phyloP scores from a whole-genome alignment of 2,329 filamentous ascomycete species.

The Akanthomyces uredinophilus region DNA sequence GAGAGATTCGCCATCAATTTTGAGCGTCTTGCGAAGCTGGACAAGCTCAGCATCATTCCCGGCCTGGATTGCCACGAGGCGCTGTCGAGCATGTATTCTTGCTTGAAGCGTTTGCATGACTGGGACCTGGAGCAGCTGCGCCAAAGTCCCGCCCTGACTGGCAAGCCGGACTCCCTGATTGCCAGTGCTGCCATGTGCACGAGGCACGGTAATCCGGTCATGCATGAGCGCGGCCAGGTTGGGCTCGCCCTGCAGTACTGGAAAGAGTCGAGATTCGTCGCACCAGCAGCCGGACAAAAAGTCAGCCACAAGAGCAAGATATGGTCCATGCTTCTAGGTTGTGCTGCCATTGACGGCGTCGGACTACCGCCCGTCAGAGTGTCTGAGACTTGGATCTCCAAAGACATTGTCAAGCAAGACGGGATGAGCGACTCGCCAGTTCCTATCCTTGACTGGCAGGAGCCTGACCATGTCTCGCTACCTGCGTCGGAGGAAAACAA shows the following conservation, averaged over 20 bases:
- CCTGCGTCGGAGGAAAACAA: slow-evolving; percentile 41
- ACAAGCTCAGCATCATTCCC: slow-evolving; percentile 64
- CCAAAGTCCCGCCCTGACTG: slow-evolving; percentile 40
- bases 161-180: slow-evolving; percentile 44
- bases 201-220: slow-evolving; percentile 63
- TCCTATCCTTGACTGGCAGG: slow-evolving; percentile 62
- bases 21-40: slow-evolving; percentile 61
- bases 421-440: slow-evolving; percentile 38
- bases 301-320: slow-evolving; percentile 43
- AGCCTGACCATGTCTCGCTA: slow-evolving; percentile 62
- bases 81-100: slow-evolving; percentile 66
- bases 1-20: slow-evolving; percentile 68
- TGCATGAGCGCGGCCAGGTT: slow-evolving; percentile 63
- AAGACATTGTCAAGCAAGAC: slow-evolving; percentile 55
- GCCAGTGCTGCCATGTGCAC: slow-evolving; percentile 60
- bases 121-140: slow-evolving; percentile 61
- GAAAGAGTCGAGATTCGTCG: slow-evolving; percentile 53
- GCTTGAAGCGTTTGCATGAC: slow-evolving; percentile 62
- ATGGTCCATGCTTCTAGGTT: slow-evolving; percentile 66
- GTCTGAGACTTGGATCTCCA: slow-evolving; percentile 69
- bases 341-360: slow-evolving; percentile 43
- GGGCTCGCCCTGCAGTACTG: slow-evolving; percentile 75
- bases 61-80: slow-evolving; percentile 74
- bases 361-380: slow-evolving; percentile 59
- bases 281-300: slow-evolving; percentile 33